Conservation (phyloP, 2,329 filamentous ascomycete genomes). For the Fusarium liriodendri region DNA sequence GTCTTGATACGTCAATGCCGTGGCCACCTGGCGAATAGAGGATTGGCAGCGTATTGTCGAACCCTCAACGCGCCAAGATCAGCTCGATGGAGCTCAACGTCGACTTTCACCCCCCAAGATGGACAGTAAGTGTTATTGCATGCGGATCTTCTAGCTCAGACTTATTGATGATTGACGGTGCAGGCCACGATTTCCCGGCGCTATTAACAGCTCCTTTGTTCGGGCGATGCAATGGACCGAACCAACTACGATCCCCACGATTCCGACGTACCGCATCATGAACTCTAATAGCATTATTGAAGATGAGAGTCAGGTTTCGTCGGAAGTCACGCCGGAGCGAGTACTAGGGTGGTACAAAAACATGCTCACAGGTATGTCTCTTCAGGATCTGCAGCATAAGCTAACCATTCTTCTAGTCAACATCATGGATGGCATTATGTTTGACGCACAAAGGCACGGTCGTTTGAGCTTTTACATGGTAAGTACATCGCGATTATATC, state of each 20-base stretch:
- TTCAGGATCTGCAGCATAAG: no score
- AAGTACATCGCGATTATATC: constrained; percentile 45
- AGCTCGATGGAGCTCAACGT: neutral
- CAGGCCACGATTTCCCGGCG: neutral
- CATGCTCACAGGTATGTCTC: constrained; percentile 18
- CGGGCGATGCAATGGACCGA: constrained; percentile 14
- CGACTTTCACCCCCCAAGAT: neutral
- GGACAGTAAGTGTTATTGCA: neutral
- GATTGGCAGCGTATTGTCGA: neutral
- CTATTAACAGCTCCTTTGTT: constrained; percentile 6
- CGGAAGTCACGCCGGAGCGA: neutral
- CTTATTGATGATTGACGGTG: neutral
- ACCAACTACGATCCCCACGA: constrained; percentile 1
- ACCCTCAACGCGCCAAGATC: neutral
- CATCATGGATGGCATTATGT: constrained; percentile 94
- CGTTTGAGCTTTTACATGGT: constrained; percentile 94
- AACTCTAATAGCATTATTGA: constrained; percentile 3
- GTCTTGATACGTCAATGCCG: neutral
- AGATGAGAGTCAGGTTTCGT: neutral
- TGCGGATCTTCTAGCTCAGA: neutral
- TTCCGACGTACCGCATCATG: constrained; percentile 17
- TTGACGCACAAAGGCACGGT: constrained; percentile 89
- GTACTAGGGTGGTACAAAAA: constrained; percentile 19
- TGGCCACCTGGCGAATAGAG: neutral
- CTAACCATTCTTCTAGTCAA: constrained; percentile 52